Percentiles rank a stretch among this genome's conserved stretches.
phyloP scores from a whole-genome alignment of 768 basidiomycete species.

The Pulveroboletus ravenelii region DNA sequence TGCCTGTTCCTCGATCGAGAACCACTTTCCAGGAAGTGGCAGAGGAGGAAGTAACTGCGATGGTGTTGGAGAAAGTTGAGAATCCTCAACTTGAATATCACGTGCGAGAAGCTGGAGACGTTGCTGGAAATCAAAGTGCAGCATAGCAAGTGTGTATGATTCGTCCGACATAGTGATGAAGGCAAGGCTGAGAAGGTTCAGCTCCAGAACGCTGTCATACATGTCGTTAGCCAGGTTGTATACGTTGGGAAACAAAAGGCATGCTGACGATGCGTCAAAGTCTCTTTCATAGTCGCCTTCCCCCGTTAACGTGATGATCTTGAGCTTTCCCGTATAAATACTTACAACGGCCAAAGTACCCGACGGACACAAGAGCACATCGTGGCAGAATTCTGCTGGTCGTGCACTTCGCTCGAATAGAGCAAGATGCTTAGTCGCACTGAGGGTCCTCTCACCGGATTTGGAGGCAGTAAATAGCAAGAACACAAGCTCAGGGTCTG shows the following conservation, averaged over 20 bases:
- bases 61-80: constrained; percentile 46
- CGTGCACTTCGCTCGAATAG: constrained; percentile 57
- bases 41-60: constrained; percentile 48
- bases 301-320: constrained; percentile 49
- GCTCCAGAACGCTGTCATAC: constrained; percentile 50
- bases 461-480: constrained; percentile 45
- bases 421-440: constrained; percentile 41
- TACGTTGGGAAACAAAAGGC: neutral
- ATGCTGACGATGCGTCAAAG: constrained; percentile 60
- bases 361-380: constrained; percentile 60
- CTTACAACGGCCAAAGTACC: constrained; percentile 58
- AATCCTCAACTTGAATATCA: constrained; percentile 45
- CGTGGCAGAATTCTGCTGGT: constrained; percentile 66
- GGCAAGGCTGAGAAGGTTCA: constrained; percentile 62
- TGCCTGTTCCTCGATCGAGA: constrained; percentile 36
- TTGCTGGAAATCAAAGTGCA: constrained; percentile 60
- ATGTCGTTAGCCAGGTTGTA: constrained; percentile 1
- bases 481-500: constrained; percentile 67
- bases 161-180: constrained; percentile 46
- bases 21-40: constrained; percentile 43
- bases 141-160: constrained; percentile 55
- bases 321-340: constrained; percentile 68
- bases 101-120: constrained; percentile 62
- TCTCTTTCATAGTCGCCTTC: constrained; percentile 51
- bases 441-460: constrained; percentile 32